Evolutionary conservation across 2,329 filamentous ascomycete species (phyloP), one percentile per base, ranked within the genome.

Genomic region (Plectosphaerella cucumerina): DNA sequence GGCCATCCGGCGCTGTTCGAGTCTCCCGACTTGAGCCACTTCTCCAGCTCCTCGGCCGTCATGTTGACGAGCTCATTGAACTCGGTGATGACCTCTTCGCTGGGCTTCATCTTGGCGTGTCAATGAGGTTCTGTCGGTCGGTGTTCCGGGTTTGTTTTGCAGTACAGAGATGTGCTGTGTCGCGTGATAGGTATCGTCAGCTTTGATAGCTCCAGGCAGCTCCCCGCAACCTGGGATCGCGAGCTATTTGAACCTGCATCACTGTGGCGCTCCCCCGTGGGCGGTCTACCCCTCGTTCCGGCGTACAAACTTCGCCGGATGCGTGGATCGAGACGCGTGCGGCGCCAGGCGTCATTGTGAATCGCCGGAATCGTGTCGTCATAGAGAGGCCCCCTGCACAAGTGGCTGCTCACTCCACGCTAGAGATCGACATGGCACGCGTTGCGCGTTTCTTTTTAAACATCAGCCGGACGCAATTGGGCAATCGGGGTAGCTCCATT

Each of bases 31-130:
- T 79, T 73, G 21, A 87, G 74, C 84, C 84, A 87, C 21, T 75
- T 70, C 58, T 82, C 74, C 15, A 87, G 73, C 55, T 86, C 82
- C 2, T 72, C 64, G 2, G 81, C 70, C 11, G 73, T 76, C 83
- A 87, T 86, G 64, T 87, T 87, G 63, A 87, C 81, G 44, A 85
- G 66, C 37, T 80, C 73, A 54, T 86, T 85, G 72, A 86, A 87
- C 61, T 87, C 82, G 47, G 77, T 75, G 55, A 67, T 62, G 37
- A 68, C 64, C 31, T 65, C 60, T 3, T 64, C 58, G 41, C 56
- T 50, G 53, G 57, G 56, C 53, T 65, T 65, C 51, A 60, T 59
- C 12, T 47, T 56, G 34, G 23, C 41, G 8, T 1, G 6, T 18
- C 4, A 4, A 11, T 18, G 5, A 20, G 17, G n/a, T 42, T 4